Evolutionary conservation across 2,329 filamentous ascomycete genomes (phyloP).

Genomic region (Pestalotiopsis sp.): DNA sequence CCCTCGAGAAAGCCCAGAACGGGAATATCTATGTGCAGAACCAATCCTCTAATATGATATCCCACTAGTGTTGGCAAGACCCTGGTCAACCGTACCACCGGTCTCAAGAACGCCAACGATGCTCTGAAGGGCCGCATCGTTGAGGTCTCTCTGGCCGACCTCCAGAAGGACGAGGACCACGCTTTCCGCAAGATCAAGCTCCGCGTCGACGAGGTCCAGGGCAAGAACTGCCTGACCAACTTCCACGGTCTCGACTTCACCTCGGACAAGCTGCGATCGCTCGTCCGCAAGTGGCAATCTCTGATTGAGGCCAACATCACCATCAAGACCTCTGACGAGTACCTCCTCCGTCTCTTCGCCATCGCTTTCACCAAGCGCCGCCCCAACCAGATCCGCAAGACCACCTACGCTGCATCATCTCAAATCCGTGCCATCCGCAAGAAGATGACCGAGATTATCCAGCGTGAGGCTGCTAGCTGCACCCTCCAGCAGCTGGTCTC

Average conservation of each 20-base stretch:
- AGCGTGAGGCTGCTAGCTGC: slow-evolving; percentile 91
- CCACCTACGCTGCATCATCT: slow-evolving; percentile 94
- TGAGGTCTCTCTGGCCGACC: slow-evolving; percentile 97
- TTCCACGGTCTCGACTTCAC: slow-evolving; percentile 99
- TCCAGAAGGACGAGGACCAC: slow-evolving; percentile 99
- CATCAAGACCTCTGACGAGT: slow-evolving; percentile 99
- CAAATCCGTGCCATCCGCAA: slow-evolving; percentile 98
- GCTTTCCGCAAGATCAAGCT: slow-evolving; percentile 99
- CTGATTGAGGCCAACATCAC: slow-evolving; percentile 99
- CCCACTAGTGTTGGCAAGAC: slow-evolving; percentile 94
- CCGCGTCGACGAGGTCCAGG: slow-evolving; percentile 96
- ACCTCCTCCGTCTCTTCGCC: slow-evolving; percentile 97
- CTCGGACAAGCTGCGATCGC: slow-evolving; percentile 98
- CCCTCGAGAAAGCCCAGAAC: not conserved
- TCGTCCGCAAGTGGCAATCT: slow-evolving; percentile 99
- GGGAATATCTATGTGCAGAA: not conserved
- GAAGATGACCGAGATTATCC: slow-evolving; percentile 99
- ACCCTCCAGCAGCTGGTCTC: slow-evolving; percentile 94
- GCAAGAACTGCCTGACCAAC: slow-evolving; percentile 99
- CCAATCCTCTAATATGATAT: slow-evolving; percentile 22
- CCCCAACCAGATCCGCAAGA: slow-evolving; percentile 99
- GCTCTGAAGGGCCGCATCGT: slow-evolving; percentile 98
- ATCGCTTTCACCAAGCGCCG: slow-evolving; percentile 99
- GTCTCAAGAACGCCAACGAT: slow-evolving; percentile 99
- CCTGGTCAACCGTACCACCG: slow-evolving; percentile 97